Percentiles rank a stretch among this genome's conserved stretches.
Conservation (phyloP, 495 filamentous ascomycete species). For the Cercophora newfieldiana region DNA sequence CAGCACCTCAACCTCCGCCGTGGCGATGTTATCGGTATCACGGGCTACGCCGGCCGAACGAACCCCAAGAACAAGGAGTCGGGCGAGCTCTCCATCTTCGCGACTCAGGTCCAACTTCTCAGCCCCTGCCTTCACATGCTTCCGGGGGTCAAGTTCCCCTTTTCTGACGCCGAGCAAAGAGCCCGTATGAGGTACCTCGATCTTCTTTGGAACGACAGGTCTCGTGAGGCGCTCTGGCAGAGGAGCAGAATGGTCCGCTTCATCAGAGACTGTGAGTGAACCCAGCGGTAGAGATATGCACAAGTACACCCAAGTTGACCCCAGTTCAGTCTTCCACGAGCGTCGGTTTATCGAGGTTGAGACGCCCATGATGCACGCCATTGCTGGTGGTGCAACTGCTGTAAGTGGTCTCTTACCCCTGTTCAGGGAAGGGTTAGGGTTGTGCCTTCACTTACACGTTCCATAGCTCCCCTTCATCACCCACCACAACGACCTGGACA, state of each 20-base stretch:
- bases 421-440: constrained; percentile 7
- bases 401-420: constrained; percentile 18
- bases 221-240: constrained; percentile 76
- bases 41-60: constrained; percentile 86
- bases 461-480: constrained; percentile 82
- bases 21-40: constrained; percentile 87
- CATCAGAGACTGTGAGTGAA: constrained; percentile 63
- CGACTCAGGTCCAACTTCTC: constrained; percentile 77
- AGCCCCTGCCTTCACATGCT: constrained; percentile 93
- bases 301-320: constrained; percentile 15
- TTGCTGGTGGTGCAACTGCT: constrained; percentile 93
- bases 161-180: constrained; percentile 91
- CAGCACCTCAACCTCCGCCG: constrained; percentile 89
- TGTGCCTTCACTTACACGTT: not conserved
- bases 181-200: constrained; percentile 92
- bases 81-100: constrained; percentile 93
- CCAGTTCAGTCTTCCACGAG: constrained; percentile 62
- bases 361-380: constrained; percentile 96
- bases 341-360: constrained; percentile 92
- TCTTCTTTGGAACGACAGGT: constrained; percentile 89
- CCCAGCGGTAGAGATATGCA: not conserved
- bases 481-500: constrained; percentile 89
- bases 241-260: constrained; percentile 82
- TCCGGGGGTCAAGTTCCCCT: constrained; percentile 86
- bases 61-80: constrained; percentile 82